A percentile compares a stretch with the other conserved stretches of the same genome.
Conservation (phyloP, 331 rosid genomes). For the Rosa hybrid region DNA sequence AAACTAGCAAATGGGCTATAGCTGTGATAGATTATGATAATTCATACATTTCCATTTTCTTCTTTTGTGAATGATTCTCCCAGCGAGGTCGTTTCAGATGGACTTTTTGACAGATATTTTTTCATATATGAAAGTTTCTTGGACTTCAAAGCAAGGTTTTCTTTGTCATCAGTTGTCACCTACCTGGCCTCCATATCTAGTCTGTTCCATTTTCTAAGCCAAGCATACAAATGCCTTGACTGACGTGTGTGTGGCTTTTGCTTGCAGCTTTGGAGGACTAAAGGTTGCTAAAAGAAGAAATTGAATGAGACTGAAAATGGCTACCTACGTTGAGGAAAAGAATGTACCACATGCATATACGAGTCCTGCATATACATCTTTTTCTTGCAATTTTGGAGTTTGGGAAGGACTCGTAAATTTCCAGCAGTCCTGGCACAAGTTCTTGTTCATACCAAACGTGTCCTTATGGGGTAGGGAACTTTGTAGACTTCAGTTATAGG, state of each 20-base stretch:
- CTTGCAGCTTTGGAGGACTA: constrained; percentile 14
- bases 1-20: constrained; percentile 23
- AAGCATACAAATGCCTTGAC: neutral
- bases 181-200: constrained; percentile 24
- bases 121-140: constrained; percentile 12
- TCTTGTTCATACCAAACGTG: constrained; percentile 13
- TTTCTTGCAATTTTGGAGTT: constrained; percentile 16
- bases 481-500: neutral
- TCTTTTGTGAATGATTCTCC: constrained; percentile 5
- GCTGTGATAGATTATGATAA: constrained; percentile 6
- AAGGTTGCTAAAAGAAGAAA: neutral
- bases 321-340: neutral
- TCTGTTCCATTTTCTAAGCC: constrained; percentile 27
- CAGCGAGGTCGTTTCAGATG: constrained; percentile 28
- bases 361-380: neutral
- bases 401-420: constrained; percentile 6
- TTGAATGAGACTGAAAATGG: neutral
- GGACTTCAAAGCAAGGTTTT: constrained; percentile 28
- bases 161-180: constrained; percentile 27
- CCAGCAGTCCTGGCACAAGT: neutral
- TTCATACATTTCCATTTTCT: neutral
- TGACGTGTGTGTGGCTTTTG: constrained; percentile 2
- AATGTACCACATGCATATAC: neutral
- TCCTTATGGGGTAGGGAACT: neutral
- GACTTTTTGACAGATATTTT: constrained; percentile 35